Base-by-base conservation (phyloP, 2,329 filamentous ascomycete species). In the Penicillium sp. region DNA sequence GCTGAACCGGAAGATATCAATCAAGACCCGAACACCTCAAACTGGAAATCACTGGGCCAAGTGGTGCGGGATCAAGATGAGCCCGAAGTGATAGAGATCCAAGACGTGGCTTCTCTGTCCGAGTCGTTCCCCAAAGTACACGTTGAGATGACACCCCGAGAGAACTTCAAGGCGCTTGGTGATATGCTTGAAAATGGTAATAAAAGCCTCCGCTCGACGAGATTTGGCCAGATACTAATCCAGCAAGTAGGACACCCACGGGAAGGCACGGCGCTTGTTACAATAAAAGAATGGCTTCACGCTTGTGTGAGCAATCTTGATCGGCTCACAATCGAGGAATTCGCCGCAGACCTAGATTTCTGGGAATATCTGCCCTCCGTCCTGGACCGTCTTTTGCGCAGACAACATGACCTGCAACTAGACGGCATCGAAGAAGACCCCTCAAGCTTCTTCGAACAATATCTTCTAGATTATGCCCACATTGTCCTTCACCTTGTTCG, bases 1-100 rank as follows among this genome's bases (percentile, higher is more conserved):
- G 77, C 78, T 8, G 78, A 80, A 43, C 66, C 75, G 19, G 79
- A 81, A 67, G 80, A 81, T 55, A 77, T 78, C 64, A 76, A 78
- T 50, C 76, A 80, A 61, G 77, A 80, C 51, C 73, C 76, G 2
- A 74, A 74, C 31, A 72, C 73, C 21, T 77, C 77, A 9, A 76
- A 67, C 59, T 81, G 78, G 79, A 73, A 69, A 56, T 66, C 70
- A 3, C 58, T 77, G 52, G 72, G 66, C 13, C 73, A 73, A 34
- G 70, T 67, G 13, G 50, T 75, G 45, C 70, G 68, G 39, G 70
- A 73, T 11, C 67, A 66, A 5, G 57, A 60, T 15, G 63, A 67
- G 9, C 63, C 69, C 21, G 71, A 73, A 11, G 63, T 76, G 21
- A 69, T 76, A 27, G 71, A 75, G 62, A 62, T 75, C 27, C 65